Base-by-base conservation (phyloP, 2,329 filamentous ascomycete genomes). In the Apiospora marii region DNA sequence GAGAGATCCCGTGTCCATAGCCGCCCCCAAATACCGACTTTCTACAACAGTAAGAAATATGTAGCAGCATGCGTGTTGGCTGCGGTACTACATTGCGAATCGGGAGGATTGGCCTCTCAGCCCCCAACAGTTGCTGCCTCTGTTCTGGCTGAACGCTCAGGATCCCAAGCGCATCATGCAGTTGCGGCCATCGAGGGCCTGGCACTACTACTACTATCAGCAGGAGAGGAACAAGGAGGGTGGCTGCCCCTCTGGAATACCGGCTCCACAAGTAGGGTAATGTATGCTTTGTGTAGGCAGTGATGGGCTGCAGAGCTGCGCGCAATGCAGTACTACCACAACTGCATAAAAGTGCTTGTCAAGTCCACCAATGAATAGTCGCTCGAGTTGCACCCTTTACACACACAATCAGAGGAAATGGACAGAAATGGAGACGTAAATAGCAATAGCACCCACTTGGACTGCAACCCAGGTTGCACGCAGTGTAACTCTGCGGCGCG, bases 401-500 rank as follows among this genome's bases (percentile, higher is more conserved):
- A 64, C 30, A 6, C 34, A 41, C 22, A 64, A 49, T 22, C 2
- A 64, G 58, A 64, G 37, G 58, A 64, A 41, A 16, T 64, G 58
- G 58, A 41, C 34, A 61, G 58, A 64, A 41, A 16, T 64, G 58
- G 58, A 41, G 58, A 41, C 34, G 34, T 34, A 64, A 64, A 64
- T 64, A 64, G 58, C 58, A 64, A 64, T 22, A n/a, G 4, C 34
- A 64, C 22, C 58, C 58, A 64, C 58, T 41, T 41, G 19, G 34
- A 41, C 37, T 64, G 34, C 58, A 64, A 64, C 67, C 44, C 44
- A 69, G 67, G 13, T 34, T 53, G 13, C 37, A 70, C 30, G 48
- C 68, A 53, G 68, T 58, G 68, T 58, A 70, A 70, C 68, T 8
- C 48, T 58, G 68, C 68, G 68, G 68, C 68, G 48, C 68, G 68